phyloP scores from a whole-genome alignment of 345 rosid species.

The Eutrema heterophyllum region DNA sequence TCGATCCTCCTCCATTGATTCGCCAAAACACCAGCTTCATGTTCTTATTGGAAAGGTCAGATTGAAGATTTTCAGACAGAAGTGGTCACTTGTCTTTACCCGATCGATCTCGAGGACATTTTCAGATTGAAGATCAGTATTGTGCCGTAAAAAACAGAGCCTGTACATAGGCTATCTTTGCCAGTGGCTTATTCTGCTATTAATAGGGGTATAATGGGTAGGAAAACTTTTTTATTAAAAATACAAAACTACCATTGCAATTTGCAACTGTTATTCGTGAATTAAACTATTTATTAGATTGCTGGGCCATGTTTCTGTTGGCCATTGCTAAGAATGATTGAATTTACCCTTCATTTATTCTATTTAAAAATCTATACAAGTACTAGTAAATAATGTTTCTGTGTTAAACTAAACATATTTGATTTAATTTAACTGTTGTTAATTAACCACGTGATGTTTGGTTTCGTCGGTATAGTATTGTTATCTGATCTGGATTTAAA shows the following conservation, averaged over 20 bases:
- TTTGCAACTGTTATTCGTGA: constrained; percentile 10
- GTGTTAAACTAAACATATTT: too few species aligned
- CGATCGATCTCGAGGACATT: constrained; percentile 22
- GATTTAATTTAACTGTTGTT: too few species aligned
- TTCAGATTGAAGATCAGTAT: constrained; percentile 20
- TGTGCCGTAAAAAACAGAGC: constrained; percentile 4
- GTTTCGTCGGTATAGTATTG: too few species aligned
- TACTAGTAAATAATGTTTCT: too few species aligned
- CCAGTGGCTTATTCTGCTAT: constrained; percentile 6
- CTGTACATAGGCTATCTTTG: constrained; percentile 12
- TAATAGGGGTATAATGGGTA: neutral
- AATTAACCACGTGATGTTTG: too few species aligned
- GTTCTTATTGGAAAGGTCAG: constrained; percentile 75
- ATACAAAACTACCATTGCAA: neutral
- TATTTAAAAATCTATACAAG: too few species aligned
- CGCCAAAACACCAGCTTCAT: constrained; percentile 77
- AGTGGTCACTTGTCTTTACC: neutral
- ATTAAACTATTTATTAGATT: neutral
- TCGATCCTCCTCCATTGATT: constrained; percentile 81
- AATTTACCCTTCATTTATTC: too few species aligned
- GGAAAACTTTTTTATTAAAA: neutral
- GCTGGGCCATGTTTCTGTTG: neutral
- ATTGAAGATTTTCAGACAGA: constrained; percentile 34
- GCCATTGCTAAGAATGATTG: neutral
- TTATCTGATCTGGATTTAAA: too few species aligned